Evolutionary conservation across 352 stramenopile species (phyloP).

Genomic region (Labyrinthula sp.): DNA sequence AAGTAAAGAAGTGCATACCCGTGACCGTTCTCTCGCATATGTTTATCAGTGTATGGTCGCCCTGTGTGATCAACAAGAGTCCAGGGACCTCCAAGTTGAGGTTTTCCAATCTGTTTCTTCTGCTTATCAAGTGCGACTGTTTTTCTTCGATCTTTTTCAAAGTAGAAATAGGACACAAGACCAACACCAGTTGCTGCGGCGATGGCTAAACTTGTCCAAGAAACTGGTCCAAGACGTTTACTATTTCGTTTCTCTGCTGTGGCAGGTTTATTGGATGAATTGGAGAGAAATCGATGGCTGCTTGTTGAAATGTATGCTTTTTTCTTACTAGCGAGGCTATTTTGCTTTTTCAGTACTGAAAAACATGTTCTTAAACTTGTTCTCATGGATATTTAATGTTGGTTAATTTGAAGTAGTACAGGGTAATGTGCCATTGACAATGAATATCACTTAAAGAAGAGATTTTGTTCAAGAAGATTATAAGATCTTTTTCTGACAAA

Average conservation of each 20-base stretch:
- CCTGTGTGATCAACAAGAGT: constrained; percentile 69
- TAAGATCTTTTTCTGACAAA: too few species aligned
- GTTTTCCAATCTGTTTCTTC: constrained; percentile 62
- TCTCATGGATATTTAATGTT: too few species aligned
- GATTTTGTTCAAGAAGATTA: too few species aligned
- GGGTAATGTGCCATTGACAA: too few species aligned
- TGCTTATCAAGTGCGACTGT: constrained; percentile 44
- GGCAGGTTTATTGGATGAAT: too few species aligned
- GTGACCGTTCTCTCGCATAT: constrained; percentile 39
- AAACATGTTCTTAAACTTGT: too few species aligned
- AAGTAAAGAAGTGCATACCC: constrained; percentile 92
- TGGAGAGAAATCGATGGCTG: too few species aligned
- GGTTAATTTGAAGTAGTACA: too few species aligned
- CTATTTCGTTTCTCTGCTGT: neutral
- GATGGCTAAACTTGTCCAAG: constrained; percentile 54
- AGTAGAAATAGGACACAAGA: constrained; percentile 60
- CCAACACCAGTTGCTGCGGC: constrained; percentile 46
- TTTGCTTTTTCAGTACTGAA: too few species aligned
- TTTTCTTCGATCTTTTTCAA: constrained; percentile 61
- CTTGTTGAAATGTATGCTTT: too few species aligned
- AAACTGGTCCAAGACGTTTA: constrained; percentile 40
- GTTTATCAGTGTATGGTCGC: constrained; percentile 59
- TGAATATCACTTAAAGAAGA: too few species aligned
- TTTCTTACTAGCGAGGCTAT: too few species aligned
- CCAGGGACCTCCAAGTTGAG: constrained; percentile 64